phyloP scores from a whole-genome alignment of 2,329 filamentous ascomycete species.

The Penicillium expansum region DNA sequence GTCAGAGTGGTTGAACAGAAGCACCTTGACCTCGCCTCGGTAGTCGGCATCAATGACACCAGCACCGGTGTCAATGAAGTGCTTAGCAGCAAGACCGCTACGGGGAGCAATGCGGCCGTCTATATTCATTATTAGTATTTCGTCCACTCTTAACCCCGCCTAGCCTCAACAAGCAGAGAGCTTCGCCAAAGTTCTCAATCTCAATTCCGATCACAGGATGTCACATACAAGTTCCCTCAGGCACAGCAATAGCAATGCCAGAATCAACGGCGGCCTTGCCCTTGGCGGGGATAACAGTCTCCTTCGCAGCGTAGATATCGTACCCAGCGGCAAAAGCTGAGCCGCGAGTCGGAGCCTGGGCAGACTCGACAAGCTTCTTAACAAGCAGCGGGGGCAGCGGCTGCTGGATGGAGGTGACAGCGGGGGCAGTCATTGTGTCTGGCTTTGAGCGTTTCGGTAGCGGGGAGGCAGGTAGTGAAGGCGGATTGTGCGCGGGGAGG shows the following conservation, averaged over 20 bases:
- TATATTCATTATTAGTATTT: constrained; percentile 38
- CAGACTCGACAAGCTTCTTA: constrained; percentile 80
- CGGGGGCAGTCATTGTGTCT: constrained; percentile 33
- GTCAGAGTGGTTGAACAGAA: constrained; percentile 90
- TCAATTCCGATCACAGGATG: neutral
- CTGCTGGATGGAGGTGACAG: constrained; percentile 41
- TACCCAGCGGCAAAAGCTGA: constrained; percentile 90
- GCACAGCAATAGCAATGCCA: constrained; percentile 86
- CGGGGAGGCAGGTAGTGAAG: constrained; percentile 67
- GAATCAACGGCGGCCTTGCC: constrained; percentile 87
- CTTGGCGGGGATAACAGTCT: constrained; percentile 72
- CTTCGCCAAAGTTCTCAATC: neutral
- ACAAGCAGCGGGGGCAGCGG: constrained; percentile 67
- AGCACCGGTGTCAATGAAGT: constrained; percentile 94
- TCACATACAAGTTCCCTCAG: constrained; percentile 77
- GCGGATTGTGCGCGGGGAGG: constrained; percentile 43
- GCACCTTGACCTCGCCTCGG: constrained; percentile 85
- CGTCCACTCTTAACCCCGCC: neutral
- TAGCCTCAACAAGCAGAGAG: neutral
- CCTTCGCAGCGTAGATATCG: constrained; percentile 78
- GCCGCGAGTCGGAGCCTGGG: constrained; percentile 80
- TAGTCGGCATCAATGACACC: constrained; percentile 99
- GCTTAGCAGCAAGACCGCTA: constrained; percentile 86
- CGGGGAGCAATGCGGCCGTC: constrained; percentile 88
- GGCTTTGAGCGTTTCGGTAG: constrained; percentile 78